phyloP scores from a whole-genome alignment of 345 rosid genomes.

The Mallotus nudiflorus region DNA sequence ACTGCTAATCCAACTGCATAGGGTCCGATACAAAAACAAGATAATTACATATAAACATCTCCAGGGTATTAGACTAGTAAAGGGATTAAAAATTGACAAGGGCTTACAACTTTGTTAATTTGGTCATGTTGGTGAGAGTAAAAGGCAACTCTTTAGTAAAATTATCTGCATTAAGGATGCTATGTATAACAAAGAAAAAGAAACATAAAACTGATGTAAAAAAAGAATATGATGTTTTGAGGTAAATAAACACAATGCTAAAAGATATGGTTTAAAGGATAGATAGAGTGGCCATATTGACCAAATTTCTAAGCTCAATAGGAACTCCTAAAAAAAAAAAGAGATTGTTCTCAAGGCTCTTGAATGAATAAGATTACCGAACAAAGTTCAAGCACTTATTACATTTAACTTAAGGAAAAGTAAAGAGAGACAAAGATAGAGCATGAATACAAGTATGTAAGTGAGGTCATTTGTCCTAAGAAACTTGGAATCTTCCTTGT shows the following conservation, averaged over 20 bases:
- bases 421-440: not conserved
- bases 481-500: slow-evolving; percentile 43
- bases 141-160: slow-evolving; percentile 10
- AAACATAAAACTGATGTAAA: not conserved
- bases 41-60: not conserved
- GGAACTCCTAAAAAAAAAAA: slow-evolving; percentile 23
- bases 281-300: slow-evolving; percentile 7
- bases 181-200: not conserved
- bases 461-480: slow-evolving; percentile 41
- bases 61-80: not conserved
- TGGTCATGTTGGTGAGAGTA: slow-evolving; percentile 9
- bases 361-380: not conserved
- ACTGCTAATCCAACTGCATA: slow-evolving; percentile 21
- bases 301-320: slow-evolving; percentile 13
- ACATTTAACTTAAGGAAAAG: not conserved
- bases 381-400: not conserved
- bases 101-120: slow-evolving; percentile 10
- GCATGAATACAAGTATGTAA: slow-evolving; percentile 21
- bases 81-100: not conserved
- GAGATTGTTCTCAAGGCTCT: slow-evolving; percentile 13
- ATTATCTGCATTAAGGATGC: slow-evolving; percentile 22
- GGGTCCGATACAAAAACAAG: not conserved
- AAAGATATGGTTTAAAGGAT: not conserved
- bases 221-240: not conserved
- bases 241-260: not conserved